Evolutionary conservation across 192 early-diverging fungal species (phyloP).

Genomic region (Backusella luteola): DNA sequence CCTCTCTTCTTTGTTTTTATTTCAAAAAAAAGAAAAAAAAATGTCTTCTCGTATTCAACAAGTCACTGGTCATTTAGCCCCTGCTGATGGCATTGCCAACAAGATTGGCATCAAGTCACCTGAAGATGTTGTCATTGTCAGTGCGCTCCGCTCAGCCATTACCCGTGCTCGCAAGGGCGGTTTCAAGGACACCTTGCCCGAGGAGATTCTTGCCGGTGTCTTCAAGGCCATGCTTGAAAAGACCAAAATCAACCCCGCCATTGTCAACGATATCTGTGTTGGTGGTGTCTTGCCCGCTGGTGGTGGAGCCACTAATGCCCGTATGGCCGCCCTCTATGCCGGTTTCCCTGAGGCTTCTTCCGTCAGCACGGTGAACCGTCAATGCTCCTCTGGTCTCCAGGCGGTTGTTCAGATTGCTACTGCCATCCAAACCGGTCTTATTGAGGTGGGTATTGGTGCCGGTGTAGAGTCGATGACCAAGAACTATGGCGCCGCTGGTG

Average conservation of each 20-base stretch:
- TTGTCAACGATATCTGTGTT: constrained; percentile 94
- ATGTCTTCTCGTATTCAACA: constrained; percentile 59
- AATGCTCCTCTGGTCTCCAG: constrained; percentile 92
- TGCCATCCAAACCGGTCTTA: constrained; percentile 85
- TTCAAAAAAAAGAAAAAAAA: neutral
- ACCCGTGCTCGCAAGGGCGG: constrained; percentile 88
- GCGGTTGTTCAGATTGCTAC: constrained; percentile 85
- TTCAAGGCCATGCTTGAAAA: constrained; percentile 75
- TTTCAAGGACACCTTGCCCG: constrained; percentile 87
- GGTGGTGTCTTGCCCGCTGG: constrained; percentile 89
- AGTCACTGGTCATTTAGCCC: constrained; percentile 52
- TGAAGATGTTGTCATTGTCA: constrained; percentile 92
- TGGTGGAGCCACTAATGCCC: constrained; percentile 85
- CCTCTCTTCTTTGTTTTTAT: neutral
- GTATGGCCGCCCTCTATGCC: constrained; percentile 90
- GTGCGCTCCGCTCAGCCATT: constrained; percentile 86
- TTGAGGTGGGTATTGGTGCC: constrained; percentile 91
- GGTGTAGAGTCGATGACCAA: constrained; percentile 94
- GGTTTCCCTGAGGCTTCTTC: constrained; percentile 85
- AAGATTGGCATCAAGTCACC: constrained; percentile 71
- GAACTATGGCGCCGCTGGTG: constrained; percentile 76
- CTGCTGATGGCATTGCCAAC: constrained; percentile 41
- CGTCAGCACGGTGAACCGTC: constrained; percentile 86
- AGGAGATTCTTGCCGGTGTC: constrained; percentile 68
- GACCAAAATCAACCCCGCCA: constrained; percentile 78